phyloP scores from a whole-genome alignment of 2,329 filamentous ascomycete genomes.

The Cladosporium austrohemisphaericum region DNA sequence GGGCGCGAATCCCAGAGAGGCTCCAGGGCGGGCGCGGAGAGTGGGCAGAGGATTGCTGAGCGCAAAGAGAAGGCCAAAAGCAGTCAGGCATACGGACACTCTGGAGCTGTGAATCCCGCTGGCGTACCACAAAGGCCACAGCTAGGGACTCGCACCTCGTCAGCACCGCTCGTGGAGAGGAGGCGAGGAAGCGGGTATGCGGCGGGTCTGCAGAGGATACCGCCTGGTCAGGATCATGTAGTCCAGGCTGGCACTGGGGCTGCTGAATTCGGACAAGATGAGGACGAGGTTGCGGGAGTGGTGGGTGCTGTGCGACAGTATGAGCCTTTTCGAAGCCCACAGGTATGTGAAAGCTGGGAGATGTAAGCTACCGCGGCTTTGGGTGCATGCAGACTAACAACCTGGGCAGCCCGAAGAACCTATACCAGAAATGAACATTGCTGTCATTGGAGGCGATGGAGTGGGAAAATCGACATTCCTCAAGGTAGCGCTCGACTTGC shows the following conservation, averaged over 20 bases:
- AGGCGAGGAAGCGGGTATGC: slow-evolving; percentile 16
- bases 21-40: slow-evolving; percentile 18
- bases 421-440: slow-evolving; percentile 56
- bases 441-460: slow-evolving; percentile 51
- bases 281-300: slow-evolving; percentile 31
- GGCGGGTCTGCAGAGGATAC: slow-evolving; percentile 12
- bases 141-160: slow-evolving; percentile 25
- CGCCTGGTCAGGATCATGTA: slow-evolving; percentile 4
- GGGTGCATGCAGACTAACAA: not conserved
- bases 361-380: not conserved
- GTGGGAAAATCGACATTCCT: slow-evolving; percentile 61
- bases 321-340: slow-evolving; percentile 27
- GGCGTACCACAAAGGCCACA: slow-evolving; percentile 22
- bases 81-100: slow-evolving; percentile 18
- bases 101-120: slow-evolving; percentile 2
- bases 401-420: slow-evolving; percentile 22
- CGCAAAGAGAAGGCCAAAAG: slow-evolving; percentile 28
- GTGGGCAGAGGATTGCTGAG: slow-evolving; percentile 17
- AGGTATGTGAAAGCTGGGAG: slow-evolving; percentile 22
- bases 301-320: slow-evolving; percentile 28
- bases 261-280: slow-evolving; percentile 23
- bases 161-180: slow-evolving; percentile 24
- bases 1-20: slow-evolving; percentile 20
- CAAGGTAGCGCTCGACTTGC: slow-evolving; percentile 53
- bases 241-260: slow-evolving; percentile 13